These are phyloP conservation scores for Podospora pseudocomata DNA, from an alignment of 495 filamentous ascomycete genomes.

Conservation along the genomic window DNA sequence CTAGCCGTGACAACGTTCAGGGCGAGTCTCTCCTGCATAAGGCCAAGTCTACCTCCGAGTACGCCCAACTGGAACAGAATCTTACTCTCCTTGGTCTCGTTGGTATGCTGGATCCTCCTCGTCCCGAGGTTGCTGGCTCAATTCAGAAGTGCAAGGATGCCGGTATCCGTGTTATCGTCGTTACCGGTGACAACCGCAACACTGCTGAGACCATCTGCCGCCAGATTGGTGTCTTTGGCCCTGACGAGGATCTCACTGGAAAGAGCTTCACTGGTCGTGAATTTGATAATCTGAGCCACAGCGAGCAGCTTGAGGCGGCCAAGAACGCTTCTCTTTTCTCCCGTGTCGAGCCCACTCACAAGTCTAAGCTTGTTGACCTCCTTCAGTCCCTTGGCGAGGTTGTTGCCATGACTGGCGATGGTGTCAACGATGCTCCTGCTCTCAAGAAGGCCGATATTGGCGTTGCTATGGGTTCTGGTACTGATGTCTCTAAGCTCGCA, in stretches of 20 bases:
- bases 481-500: conserved; percentile 93
- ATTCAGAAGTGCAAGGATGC: conserved; percentile 87
- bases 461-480: conserved; percentile 98
- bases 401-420: conserved; percentile 99
- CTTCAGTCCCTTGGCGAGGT: conserved; percentile 91
- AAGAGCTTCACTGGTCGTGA: conserved; percentile 96
- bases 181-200: conserved; percentile 96
- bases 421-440: conserved; percentile 97
- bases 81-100: conserved; percentile 93
- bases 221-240: conserved; percentile 89
- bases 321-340: conserved; percentile 90
- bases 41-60: conserved; percentile 80
- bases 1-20: conserved; percentile 68
- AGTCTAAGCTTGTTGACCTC: conserved; percentile 92
- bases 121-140: conserved; percentile 83
- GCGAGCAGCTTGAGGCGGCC: conserved; percentile 76
- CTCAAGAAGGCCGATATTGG: conserved; percentile 99
- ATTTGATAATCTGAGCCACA: conserved; percentile 79
- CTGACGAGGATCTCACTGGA: conserved; percentile 75
- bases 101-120: conserved; percentile 96
- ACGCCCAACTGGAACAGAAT: conserved; percentile 80
- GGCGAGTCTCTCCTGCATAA: conserved; percentile 64
- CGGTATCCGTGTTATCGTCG: conserved; percentile 95
- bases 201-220: conserved; percentile 97
- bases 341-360: conserved; percentile 93